Conservation (phyloP, 805 yeast genomes). For the Schwanniomyces occidentalis region DNA sequence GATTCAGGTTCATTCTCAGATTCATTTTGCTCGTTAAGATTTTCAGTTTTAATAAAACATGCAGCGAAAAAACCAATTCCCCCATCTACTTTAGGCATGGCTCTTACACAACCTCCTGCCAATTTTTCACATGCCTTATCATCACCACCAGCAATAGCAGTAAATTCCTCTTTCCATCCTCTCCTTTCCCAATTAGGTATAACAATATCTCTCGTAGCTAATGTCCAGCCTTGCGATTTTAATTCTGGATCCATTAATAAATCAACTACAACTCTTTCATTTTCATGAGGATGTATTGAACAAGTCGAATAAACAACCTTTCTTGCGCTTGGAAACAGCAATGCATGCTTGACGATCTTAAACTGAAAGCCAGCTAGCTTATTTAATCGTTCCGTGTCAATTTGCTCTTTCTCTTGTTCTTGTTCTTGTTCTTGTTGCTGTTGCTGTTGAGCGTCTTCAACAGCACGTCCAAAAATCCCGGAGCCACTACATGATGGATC, state of each 20-base stretch:
- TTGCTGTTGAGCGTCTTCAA: conserved; percentile 46
- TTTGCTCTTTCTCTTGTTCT: conserved; percentile 49
- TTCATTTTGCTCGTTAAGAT: neutral
- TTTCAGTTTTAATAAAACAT: conserved; percentile 57
- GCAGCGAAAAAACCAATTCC: conserved; percentile 99
- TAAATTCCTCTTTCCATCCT: conserved; percentile 72
- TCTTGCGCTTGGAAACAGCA: conserved; percentile 72
- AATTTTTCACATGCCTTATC: conserved; percentile 38
- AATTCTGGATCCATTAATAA: conserved; percentile 68
- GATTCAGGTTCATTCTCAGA: no score
- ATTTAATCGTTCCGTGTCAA: conserved; percentile 57
- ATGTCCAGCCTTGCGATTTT: conserved; percentile 69
- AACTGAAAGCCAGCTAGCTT: conserved; percentile 85
- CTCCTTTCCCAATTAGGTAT: conserved; percentile 86
- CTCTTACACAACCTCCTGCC: conserved; percentile 87
- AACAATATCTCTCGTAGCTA: conserved; percentile 59
- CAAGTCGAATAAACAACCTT: conserved; percentile 93
- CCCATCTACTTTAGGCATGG: conserved; percentile 85
- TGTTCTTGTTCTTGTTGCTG: no score
- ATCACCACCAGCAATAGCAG: conserved; percentile 45
- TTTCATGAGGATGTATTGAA: conserved; percentile 90
- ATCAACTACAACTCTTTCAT: conserved; percentile 87
- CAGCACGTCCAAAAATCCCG: conserved; percentile 91
- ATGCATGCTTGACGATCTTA: conserved; percentile 84
- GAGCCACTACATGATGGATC: conserved; percentile 99